A percentile compares a stretch with the other conserved stretches of the same genome.
phyloP scores from a whole-genome alignment of 1,284 basidiomycete genomes.

The Golubevia sp. region DNA sequence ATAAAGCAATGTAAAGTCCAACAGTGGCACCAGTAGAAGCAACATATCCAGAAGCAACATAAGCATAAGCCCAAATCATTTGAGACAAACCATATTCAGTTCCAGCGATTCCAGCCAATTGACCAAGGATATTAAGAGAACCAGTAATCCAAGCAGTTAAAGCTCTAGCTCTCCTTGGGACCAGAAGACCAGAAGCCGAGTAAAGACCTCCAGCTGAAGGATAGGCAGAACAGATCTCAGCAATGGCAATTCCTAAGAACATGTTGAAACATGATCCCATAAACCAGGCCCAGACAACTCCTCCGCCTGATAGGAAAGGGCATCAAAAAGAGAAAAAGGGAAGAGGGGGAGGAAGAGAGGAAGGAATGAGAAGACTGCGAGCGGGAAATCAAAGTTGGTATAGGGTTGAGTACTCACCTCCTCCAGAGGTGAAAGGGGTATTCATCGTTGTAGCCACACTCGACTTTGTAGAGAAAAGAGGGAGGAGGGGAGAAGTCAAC shows the following conservation, averaged over 20 bases:
- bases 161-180: conserved; percentile 44
- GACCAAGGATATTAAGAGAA: conserved; percentile 79
- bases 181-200: conserved; percentile 62
- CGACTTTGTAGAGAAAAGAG: conserved; percentile 3
- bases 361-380: too few species aligned
- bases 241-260: conserved; percentile 52
- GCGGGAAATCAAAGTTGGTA: too few species aligned
- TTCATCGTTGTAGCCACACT: conserved; percentile 59
- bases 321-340: conserved; percentile 33
- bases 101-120: conserved; percentile 79
- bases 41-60: conserved; percentile 40
- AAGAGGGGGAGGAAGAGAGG: too few species aligned
- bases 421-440: conserved; percentile 15
- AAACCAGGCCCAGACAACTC: conserved; percentile 52
- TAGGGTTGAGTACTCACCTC: too few species aligned
- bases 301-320: too few species aligned
- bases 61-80: conserved; percentile 81
- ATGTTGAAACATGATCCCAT: conserved; percentile 57
- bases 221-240: conserved; percentile 68
- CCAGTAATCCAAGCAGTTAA: conserved; percentile 73
- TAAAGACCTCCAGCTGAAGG: conserved; percentile 81
- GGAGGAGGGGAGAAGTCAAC: too few species aligned
- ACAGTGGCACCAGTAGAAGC: conserved; percentile 41
- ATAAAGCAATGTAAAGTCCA: conserved; percentile 45
- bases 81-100: conserved; percentile 85